phyloP scores from a whole-genome alignment of 2,329 filamentous ascomycete species.

The Hypoxylon sp. region DNA sequence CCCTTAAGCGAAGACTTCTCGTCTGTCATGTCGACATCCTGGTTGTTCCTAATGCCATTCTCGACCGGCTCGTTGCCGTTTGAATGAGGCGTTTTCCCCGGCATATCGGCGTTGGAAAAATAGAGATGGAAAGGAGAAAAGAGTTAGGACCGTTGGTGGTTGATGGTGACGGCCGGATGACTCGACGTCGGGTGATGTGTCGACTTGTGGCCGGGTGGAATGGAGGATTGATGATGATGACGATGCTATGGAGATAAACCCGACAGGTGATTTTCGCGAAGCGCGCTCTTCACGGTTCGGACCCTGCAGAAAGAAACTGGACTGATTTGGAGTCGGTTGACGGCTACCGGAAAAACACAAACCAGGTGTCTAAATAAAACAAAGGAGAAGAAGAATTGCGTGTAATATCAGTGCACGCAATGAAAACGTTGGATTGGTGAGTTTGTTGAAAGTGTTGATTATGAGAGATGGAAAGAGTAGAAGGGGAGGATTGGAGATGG shows the following conservation, averaged over 20 bases:
- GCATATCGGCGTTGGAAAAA: conserved; percentile 65
- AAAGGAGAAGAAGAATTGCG: conserved; percentile 34
- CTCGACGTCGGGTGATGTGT: conserved; percentile 40
- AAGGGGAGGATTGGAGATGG: conserved; percentile 29
- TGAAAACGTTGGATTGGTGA: conserved; percentile 18
- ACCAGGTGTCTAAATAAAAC: conserved; percentile 46
- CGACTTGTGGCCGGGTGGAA: conserved; percentile 31
- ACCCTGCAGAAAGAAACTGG: conserved; percentile 42
- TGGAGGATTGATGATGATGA: conserved; percentile 28
- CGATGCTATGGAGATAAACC: conserved; percentile 31
- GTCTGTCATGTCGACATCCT: conserved; percentile 81
- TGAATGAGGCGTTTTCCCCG: conserved; percentile 79
- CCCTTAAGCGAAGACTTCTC: conserved; percentile 71
- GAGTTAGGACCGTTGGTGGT: conserved; percentile 25
- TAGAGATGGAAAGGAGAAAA: conserved; percentile 38
- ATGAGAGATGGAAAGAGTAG: conserved; percentile 35
- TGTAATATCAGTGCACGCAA: conserved; percentile 33
- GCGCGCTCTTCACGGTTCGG: conserved; percentile 46
- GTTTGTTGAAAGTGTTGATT: conserved; percentile 31
- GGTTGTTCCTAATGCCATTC: conserved; percentile 76
- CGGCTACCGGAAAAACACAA: conserved; percentile 38
- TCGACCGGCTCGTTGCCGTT: conserved; percentile 79
- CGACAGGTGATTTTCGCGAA: conserved; percentile 42
- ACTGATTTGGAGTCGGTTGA: conserved; percentile 33
- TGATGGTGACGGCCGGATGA: conserved; percentile 37